These are phyloP conservation scores for Trametes coccinea DNA, from an alignment of 768 basidiomycete species.

Conservation along the genomic window DNA sequence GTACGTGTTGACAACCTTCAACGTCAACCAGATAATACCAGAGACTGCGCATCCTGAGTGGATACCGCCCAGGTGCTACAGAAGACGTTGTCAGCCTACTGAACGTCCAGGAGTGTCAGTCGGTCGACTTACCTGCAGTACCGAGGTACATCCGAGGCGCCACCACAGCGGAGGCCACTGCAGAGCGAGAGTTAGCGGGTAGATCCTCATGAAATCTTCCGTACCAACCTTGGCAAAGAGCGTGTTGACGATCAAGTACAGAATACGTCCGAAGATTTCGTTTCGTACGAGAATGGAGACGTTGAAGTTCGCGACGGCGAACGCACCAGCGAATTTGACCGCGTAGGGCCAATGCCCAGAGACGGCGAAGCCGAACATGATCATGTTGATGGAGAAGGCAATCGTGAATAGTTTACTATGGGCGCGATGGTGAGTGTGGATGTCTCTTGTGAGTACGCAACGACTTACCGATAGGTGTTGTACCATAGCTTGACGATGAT, in stretches of 20 bases:
- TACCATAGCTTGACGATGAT: conserved; percentile 71
- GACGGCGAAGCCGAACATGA: conserved; percentile 60
- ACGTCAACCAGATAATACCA: conserved; percentile 68
- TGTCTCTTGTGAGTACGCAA: not conserved
- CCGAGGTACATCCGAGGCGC: conserved; percentile 71
- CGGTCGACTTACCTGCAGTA: conserved; percentile 50
- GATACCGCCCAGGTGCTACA: conserved; percentile 72
- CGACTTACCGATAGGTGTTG: conserved; percentile 68
- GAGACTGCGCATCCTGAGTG: conserved; percentile 76
- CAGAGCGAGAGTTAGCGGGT: conserved; percentile 1
- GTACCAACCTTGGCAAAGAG: conserved; percentile 67
- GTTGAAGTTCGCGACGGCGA: conserved; percentile 74
- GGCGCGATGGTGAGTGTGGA: conserved; percentile 1
- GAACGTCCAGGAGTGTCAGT: conserved; percentile 7
- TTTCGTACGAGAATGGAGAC: conserved; percentile 77
- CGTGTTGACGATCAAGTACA: conserved; percentile 72
- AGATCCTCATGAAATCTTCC: not conserved
- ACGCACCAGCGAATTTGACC: conserved; percentile 61
- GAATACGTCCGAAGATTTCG: conserved; percentile 75
- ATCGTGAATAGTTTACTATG: conserved; percentile 75
- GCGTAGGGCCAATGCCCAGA: conserved; percentile 71
- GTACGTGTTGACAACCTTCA: conserved; percentile 61
- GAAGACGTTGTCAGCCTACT: not conserved
- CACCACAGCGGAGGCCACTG: conserved; percentile 77
- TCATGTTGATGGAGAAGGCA: conserved; percentile 57